Percentiles rank a stretch among this genome's conserved stretches.
Conservation (phyloP, 306 rosid species). For the Rosa rugosa region DNA sequence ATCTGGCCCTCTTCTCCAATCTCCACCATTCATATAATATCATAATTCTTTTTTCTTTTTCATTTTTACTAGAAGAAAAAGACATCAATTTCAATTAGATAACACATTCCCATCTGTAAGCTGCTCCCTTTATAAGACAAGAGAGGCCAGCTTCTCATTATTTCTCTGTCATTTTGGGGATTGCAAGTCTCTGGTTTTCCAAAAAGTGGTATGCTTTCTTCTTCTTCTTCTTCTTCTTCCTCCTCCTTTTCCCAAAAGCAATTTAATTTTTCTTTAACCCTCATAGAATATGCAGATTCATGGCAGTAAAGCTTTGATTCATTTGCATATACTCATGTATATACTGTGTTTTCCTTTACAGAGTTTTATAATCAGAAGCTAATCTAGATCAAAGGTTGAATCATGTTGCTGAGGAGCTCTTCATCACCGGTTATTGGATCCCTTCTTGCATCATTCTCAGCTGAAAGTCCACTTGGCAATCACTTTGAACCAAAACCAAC, state of each 20-base stretch:
- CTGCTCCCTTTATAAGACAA: neutral
- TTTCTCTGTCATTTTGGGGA: neutral
- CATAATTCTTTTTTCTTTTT: neutral
- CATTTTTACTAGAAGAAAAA: neutral
- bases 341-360: conserved; percentile 12
- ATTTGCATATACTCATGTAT: neutral
- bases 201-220: conserved; percentile 10
- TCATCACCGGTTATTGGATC: conserved; percentile 93
- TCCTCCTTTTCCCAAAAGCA: neutral
- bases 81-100: neutral
- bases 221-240: neutral
- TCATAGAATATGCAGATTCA: neutral
- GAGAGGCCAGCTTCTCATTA: neutral
- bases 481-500: conserved; percentile 40
- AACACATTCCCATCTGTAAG: conserved; percentile 1
- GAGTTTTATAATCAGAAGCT: neutral
- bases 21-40: conserved; percentile 7
- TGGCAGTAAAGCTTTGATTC: neutral
- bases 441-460: conserved; percentile 56
- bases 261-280: neutral
- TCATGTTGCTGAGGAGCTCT: conserved; percentile 80
- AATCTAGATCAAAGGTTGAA: conserved; percentile 10
- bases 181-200: neutral
- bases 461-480: conserved; percentile 35
- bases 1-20: neutral